Percentiles rank a stretch among this genome's conserved stretches.
Evolutionary conservation across 2,329 filamentous ascomycete genomes (phyloP).

Genomic region (Penicillium decumbens): DNA sequence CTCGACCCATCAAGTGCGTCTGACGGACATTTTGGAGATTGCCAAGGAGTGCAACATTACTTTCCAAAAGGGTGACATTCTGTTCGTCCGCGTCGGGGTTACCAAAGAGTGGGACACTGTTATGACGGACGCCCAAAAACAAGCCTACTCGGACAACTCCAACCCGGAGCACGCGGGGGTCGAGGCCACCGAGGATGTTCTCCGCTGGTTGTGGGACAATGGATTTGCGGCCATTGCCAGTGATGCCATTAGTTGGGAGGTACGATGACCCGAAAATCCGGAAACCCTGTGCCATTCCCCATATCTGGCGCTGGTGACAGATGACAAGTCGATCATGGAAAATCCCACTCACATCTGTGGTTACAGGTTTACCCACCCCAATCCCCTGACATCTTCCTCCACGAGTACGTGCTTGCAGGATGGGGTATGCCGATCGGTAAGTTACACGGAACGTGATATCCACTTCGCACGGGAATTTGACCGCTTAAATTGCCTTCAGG

Average conservation of each 20-base stretch:
- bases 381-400: slow-evolving; percentile 38
- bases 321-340: not conserved
- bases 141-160: slow-evolving; percentile 32
- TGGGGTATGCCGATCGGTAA: slow-evolving; percentile 50
- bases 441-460: slow-evolving; percentile 15
- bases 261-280: slow-evolving; percentile 23
- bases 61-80: slow-evolving; percentile 50
- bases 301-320: not conserved
- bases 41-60: slow-evolving; percentile 42
- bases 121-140: slow-evolving; percentile 34
- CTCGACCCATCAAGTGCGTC: slow-evolving; percentile 38
- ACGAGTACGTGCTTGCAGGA: slow-evolving; percentile 49
- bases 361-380: slow-evolving; percentile 41
- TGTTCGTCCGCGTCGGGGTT: slow-evolving; percentile 47
- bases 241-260: slow-evolving; percentile 54
- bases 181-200: slow-evolving; percentile 47
- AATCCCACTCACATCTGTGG: slow-evolving; percentile 1
- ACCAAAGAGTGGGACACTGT: slow-evolving; percentile 41
- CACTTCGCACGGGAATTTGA: not conserved
- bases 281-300: not conserved
- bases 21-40: slow-evolving; percentile 37
- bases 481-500: slow-evolving; percentile 25
- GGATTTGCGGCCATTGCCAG: slow-evolving; percentile 56
- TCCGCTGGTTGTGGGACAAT: slow-evolving; percentile 57
- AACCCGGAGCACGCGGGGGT: slow-evolving; percentile 47